Conservation (phyloP, 495 filamentous ascomycete genomes). For the Podospora didyma region DNA sequence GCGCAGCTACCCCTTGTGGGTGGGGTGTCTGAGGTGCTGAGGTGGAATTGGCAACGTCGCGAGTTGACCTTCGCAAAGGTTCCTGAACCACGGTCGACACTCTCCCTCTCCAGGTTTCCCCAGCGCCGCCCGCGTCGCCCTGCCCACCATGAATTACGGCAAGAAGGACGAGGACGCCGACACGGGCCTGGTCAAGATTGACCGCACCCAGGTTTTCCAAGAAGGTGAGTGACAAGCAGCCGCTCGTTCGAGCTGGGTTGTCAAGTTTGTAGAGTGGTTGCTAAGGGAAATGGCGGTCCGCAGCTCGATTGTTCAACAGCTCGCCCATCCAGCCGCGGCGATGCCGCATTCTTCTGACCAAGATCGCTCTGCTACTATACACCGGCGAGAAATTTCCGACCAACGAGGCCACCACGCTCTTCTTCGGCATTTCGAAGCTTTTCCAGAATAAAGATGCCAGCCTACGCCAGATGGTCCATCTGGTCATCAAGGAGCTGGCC, state of each 20-base stretch:
- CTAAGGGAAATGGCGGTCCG: slow-evolving; percentile 17
- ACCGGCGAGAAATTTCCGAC: slow-evolving; percentile 95
- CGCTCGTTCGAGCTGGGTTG: slow-evolving; percentile 1
- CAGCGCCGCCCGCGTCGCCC: slow-evolving; percentile 15
- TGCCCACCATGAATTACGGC: slow-evolving; percentile 80
- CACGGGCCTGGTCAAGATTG: slow-evolving; percentile 87
- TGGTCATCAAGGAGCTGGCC: slow-evolving; percentile 95
- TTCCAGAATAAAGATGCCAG: slow-evolving; percentile 99
- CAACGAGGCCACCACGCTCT: slow-evolving; percentile 95
- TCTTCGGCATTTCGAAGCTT: slow-evolving; percentile 99
- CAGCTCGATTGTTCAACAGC: slow-evolving; percentile 95
- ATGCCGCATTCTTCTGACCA: slow-evolving; percentile 94
- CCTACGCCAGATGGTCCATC: slow-evolving; percentile 97
- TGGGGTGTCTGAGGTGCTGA: neutral
- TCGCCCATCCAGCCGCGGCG: slow-evolving; percentile 90
- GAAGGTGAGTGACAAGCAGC: slow-evolving; percentile 63
- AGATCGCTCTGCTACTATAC: slow-evolving; percentile 94
- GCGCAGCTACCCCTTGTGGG: slow-evolving; percentile 4
- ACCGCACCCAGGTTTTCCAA: slow-evolving; percentile 97
- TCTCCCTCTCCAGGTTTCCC: slow-evolving; percentile 13
- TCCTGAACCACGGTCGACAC: slow-evolving; percentile 12
- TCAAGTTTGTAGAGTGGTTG: slow-evolving; percentile 2
- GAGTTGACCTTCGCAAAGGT: slow-evolving; percentile 21
- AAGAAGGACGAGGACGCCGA: slow-evolving; percentile 99
- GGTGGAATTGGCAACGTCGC: slow-evolving; percentile 34